Conservation (phyloP, 495 filamentous ascomycete genomes). For the Penicillium maclennaniae region DNA sequence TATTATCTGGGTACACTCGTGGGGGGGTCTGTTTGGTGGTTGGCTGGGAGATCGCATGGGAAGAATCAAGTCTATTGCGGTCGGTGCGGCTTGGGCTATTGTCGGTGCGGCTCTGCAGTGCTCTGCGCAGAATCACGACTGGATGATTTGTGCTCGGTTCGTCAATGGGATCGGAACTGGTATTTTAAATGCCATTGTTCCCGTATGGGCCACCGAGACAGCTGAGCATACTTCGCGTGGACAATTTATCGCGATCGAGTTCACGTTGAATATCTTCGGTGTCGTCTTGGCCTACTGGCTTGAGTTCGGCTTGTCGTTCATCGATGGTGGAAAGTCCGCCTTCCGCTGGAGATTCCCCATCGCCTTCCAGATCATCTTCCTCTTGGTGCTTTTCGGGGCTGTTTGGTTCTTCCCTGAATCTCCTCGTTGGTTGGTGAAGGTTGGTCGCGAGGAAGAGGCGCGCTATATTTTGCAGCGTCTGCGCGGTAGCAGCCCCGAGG, state of each 20-base stretch:
- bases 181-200: conserved; percentile 66
- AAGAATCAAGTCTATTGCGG: conserved; percentile 57
- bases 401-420: conserved; percentile 66
- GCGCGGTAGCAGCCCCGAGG: conserved; percentile 55
- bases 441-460: conserved; percentile 57
- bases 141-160: conserved; percentile 68
- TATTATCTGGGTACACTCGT: conserved; percentile 68
- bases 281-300: conserved; percentile 72
- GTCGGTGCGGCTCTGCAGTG: conserved; percentile 58
- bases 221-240: conserved; percentile 65
- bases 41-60: conserved; percentile 60
- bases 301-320: conserved; percentile 61
- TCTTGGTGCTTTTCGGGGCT: conserved; percentile 44
- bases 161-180: conserved; percentile 72
- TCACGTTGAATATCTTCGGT: conserved; percentile 70
- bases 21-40: conserved; percentile 56
- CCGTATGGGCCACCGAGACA: conserved; percentile 68
- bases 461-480: conserved; percentile 59
- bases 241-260: conserved; percentile 69
- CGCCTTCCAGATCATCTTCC: conserved; percentile 65
- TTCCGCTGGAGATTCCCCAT: conserved; percentile 68
- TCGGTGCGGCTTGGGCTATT: conserved; percentile 53
- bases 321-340: conserved; percentile 51
- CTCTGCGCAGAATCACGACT: conserved; percentile 59
- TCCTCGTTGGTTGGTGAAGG: conserved; percentile 62